Conservation (phyloP, 345 rosid genomes). For the Aurinia saxatilis region DNA sequence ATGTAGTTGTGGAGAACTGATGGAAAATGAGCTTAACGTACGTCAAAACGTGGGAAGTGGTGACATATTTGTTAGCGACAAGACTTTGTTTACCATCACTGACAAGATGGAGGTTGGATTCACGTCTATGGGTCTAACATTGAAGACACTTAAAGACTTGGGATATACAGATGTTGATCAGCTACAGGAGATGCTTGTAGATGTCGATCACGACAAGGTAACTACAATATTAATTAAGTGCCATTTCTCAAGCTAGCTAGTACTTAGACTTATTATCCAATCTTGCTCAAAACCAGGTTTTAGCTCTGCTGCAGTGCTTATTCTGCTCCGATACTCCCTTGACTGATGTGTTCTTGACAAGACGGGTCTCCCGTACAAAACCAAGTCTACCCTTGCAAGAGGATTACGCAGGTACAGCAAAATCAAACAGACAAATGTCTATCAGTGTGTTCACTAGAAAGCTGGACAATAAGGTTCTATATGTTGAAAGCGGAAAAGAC, state of each 20-base stretch:
- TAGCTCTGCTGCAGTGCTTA: neutral
- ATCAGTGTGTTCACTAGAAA: neutral
- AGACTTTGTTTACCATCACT: neutral
- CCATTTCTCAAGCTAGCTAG: too few relatives aligned
- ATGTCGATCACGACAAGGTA: neutral
- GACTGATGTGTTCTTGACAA: slow-evolving; percentile 12
- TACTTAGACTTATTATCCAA: neutral
- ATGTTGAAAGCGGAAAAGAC: neutral
- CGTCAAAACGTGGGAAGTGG: too few relatives aligned
- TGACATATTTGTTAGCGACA: neutral
- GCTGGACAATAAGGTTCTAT: neutral
- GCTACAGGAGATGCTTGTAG: neutral
- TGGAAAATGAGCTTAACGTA: neutral
- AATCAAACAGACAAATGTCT: neutral
- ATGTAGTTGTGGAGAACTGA: neutral
- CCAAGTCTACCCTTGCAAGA: neutral
- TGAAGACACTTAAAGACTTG: neutral
- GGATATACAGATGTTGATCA: neutral
- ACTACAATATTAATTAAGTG: neutral
- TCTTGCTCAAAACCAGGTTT: neutral
- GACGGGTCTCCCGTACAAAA: neutral
- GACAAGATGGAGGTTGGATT: neutral
- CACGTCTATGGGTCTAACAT: neutral
- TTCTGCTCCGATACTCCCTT: slow-evolving; percentile 15
- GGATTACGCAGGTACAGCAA: too few relatives aligned